Percentiles rank a stretch among this genome's conserved stretches.
These are phyloP conservation scores for Physocladia obscura DNA, from an alignment of 192 early-diverging fungal genomes.

Conservation along the genomic window DNA sequence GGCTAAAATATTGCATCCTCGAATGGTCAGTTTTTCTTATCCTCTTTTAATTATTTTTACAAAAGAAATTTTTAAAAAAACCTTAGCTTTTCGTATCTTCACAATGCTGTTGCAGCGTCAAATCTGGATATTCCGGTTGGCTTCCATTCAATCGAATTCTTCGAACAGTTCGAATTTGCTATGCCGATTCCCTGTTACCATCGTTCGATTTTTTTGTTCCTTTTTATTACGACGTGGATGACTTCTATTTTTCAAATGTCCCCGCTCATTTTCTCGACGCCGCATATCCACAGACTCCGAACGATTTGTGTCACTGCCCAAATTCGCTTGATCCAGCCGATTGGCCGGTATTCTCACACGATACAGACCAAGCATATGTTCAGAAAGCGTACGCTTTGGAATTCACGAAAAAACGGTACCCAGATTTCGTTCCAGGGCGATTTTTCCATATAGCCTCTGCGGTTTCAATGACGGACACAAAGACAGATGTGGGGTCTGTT, in stretches of 20 bases:
- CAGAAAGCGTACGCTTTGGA: not conserved
- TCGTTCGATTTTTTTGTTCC: not conserved
- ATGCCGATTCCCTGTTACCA: not conserved
- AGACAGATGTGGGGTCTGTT: not conserved
- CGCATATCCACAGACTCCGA: not conserved
- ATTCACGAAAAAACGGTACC: not conserved
- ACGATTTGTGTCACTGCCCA: conserved; percentile 5
- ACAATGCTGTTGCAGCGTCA: conserved; percentile 3
- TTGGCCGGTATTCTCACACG: conserved; percentile 9
- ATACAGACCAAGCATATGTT: not conserved
- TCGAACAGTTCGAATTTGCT: not conserved
- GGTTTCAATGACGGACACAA: not conserved
- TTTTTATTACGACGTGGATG: conserved; percentile 11
- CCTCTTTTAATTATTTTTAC: not conserved
- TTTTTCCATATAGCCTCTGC: not conserved
- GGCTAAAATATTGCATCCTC: too few species aligned
- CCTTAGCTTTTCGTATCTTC: not conserved
- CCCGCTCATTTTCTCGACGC: not conserved
- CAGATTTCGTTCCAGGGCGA: not conserved
- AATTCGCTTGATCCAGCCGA: not conserved
- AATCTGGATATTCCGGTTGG: conserved; percentile 12
- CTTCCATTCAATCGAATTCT: not conserved
- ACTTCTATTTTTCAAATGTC: not conserved
- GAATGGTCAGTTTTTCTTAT: too few species aligned
- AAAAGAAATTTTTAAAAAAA: not conserved